Base-by-base conservation (phyloP, 352 stramenopile genomes). In the Phytophthora foliorum region DNA sequence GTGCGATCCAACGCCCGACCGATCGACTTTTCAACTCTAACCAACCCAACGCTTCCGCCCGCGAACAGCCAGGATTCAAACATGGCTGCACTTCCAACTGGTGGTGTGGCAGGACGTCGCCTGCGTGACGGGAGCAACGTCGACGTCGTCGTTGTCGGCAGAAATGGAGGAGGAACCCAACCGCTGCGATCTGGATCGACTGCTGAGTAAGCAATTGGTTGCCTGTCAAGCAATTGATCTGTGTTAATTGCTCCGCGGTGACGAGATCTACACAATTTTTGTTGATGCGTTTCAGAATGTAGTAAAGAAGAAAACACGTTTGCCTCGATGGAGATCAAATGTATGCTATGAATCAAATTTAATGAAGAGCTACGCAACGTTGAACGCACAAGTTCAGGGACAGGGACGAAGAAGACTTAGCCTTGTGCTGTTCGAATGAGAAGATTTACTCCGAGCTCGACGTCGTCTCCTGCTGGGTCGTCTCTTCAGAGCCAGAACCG, bases 391-490 rank as follows among this genome's bases (percentile, higher is more conserved):
- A 44, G 38, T 45, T 24, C 38, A 45, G 11, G 42, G 46, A 31
- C 31, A 57, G 31, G 32, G n/a, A 24, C 32, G 42, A 27, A 8
- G 21, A 17, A 25, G n/a, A 6, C 41, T 17, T 27, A 10, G 41
- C 13, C 22, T 50, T 31, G 19, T n/a, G 21, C 19, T 19, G 21
- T 27, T 24, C 17, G 38, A 11, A 45, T 2, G 17, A 11, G 38
- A 29, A 29, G 19, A 25, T 29, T 61, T 60, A 71, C 0, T 61
- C 39, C 39, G 55, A 71, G 9, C 22, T 24, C 8, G 34, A 63
- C 7, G 31, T 24, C 19, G 51, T 46, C 6, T 64, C 10, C 44
- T 63, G 24, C 32, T 65, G 27, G 14, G 44, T 49, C 21, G 46
- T 55, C 22, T 57, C 36, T 0, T 56, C 63, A n/a, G 49, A 55